These are phyloP conservation scores for Pouteria campechiana DNA, from an alignment of 179 eudicot species.

Conservation along the genomic window DNA sequence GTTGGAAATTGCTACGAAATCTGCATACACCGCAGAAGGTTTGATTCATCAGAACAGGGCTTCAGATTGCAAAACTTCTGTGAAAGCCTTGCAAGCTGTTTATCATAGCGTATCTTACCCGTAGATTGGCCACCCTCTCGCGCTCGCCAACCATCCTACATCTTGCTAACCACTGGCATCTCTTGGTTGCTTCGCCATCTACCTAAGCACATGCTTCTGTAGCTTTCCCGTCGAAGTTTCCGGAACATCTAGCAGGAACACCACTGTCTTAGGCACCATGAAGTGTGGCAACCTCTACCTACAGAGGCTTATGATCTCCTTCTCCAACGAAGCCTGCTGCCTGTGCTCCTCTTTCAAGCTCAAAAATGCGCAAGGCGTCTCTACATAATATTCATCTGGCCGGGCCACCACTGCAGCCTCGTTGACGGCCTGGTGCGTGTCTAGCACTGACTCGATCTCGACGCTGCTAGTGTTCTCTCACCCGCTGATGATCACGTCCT, in stretches of 20 bases:
- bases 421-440: constrained; percentile 31
- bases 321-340: constrained; percentile 25
- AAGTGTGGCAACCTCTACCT: constrained; percentile 45
- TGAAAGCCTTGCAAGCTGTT: too few relatives aligned
- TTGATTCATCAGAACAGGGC: too few relatives aligned
- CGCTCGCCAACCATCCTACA: too few relatives aligned
- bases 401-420: constrained; percentile 74
- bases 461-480: constrained; percentile 67
- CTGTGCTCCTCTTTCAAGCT: constrained; percentile 27
- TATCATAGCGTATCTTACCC: too few relatives aligned
- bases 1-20: too few relatives aligned
- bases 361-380: constrained; percentile 70
- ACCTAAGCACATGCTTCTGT: constrained; percentile 52
- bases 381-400: constrained; percentile 67
- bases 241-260: constrained; percentile 50
- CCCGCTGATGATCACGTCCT: constrained; percentile 61
- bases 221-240: constrained; percentile 68
- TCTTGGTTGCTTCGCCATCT: constrained; percentile 45
- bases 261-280: constrained; percentile 66
- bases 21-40: too few relatives aligned
- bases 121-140: too few relatives aligned
- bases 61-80: too few relatives aligned
- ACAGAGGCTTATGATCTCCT: constrained; percentile 40
- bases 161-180: too few relatives aligned
- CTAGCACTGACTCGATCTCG: constrained; percentile 53